Conservation (phyloP, 2,329 filamentous ascomycete species). For the Colletotrichum higginsianum region DNA sequence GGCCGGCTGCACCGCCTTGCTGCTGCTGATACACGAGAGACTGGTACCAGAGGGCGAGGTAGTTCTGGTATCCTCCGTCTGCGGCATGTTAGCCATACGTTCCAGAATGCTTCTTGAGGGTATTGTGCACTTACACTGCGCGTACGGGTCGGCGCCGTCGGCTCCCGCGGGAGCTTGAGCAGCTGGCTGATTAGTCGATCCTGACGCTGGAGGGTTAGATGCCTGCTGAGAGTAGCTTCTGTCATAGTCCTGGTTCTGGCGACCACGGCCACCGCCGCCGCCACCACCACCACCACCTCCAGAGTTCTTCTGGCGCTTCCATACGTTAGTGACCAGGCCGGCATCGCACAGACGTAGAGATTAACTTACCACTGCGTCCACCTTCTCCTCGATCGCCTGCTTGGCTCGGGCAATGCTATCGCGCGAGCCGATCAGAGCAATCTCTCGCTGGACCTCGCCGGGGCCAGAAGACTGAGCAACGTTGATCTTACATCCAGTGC, state of each 20-base stretch:
- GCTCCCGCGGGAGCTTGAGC: slow-evolving; percentile 61
- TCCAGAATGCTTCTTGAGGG: background rate
- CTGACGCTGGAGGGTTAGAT: slow-evolving; percentile 52
- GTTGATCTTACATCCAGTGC: slow-evolving; percentile 94
- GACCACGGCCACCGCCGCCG: slow-evolving; percentile 58
- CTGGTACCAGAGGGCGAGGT: slow-evolving; percentile 86
- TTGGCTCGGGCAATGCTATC: slow-evolving; percentile 87
- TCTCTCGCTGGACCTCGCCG: slow-evolving; percentile 85
- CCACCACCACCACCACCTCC: slow-evolving; percentile 61
- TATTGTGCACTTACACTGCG: slow-evolving; percentile 71
- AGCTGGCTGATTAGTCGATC: slow-evolving; percentile 59
- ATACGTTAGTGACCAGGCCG: slow-evolving; percentile 48
- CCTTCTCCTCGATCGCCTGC: slow-evolving; percentile 89
- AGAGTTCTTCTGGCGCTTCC: slow-evolving; percentile 69
- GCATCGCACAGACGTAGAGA: background rate
- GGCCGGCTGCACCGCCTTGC: slow-evolving; percentile 51
- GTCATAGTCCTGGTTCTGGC: slow-evolving; percentile 68
- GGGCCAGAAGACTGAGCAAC: slow-evolving; percentile 86
- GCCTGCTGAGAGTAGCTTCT: slow-evolving; percentile 67
- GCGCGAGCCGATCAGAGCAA: slow-evolving; percentile 84
- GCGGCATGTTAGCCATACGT: slow-evolving; percentile 46
- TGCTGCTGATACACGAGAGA: slow-evolving; percentile 67
- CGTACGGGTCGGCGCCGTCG: slow-evolving; percentile 78
- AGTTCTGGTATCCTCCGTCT: slow-evolving; percentile 88
- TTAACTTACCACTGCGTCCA: slow-evolving; percentile 84